A percentile compares a stretch with the other conserved stretches of the same genome.
These are phyloP conservation scores for Anthracocystis setariae DNA, from an alignment of 1,284 basidiomycete genomes.

Conservation along the genomic window DNA sequence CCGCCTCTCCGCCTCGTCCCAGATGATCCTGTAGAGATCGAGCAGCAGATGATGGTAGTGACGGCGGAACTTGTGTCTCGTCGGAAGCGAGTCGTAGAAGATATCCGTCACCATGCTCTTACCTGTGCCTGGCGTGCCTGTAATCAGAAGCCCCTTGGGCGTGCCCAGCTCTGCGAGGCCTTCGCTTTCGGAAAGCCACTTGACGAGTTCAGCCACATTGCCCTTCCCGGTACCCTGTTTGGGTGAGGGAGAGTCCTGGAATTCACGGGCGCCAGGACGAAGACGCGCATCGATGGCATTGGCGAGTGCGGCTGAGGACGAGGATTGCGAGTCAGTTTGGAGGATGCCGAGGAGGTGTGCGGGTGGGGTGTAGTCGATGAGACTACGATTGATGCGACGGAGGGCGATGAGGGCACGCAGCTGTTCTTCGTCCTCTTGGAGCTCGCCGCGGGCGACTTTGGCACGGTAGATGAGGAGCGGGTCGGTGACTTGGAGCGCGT, in stretches of 20 bases:
- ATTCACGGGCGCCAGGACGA: conserved; percentile 13
- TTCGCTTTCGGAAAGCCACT: conserved; percentile 73
- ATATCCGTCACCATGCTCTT: conserved; percentile 76
- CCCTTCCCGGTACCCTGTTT: conserved; percentile 31
- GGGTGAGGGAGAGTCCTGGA: conserved; percentile 23
- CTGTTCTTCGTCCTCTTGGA: conserved; percentile 76
- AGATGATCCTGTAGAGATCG: conserved; percentile 76
- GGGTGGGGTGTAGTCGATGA: conserved; percentile 72
- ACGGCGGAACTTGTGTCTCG: conserved; percentile 74
- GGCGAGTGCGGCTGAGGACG: conserved; percentile 26
- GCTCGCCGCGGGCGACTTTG: conserved; percentile 71
- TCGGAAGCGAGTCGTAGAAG: conserved; percentile 75
- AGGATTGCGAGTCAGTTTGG: conserved; percentile 25
- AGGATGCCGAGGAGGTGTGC: conserved; percentile 63
- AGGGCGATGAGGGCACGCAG: conserved; percentile 75
- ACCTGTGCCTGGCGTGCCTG: conserved; percentile 72
- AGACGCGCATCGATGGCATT: conserved; percentile 25
- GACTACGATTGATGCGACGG: conserved; percentile 70
- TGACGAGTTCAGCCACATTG: conserved; percentile 70
- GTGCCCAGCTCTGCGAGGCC: conserved; percentile 74
- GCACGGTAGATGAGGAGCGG: conserved; percentile 59
- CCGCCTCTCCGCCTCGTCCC: conserved; percentile 72
- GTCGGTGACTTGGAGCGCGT: conserved; percentile 53
- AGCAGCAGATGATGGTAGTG: conserved; percentile 79
- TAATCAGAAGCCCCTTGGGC: conserved; percentile 72